Base-by-base conservation (phyloP, 2,329 filamentous ascomycete genomes). In the Ophiosphaerella korrae region DNA sequence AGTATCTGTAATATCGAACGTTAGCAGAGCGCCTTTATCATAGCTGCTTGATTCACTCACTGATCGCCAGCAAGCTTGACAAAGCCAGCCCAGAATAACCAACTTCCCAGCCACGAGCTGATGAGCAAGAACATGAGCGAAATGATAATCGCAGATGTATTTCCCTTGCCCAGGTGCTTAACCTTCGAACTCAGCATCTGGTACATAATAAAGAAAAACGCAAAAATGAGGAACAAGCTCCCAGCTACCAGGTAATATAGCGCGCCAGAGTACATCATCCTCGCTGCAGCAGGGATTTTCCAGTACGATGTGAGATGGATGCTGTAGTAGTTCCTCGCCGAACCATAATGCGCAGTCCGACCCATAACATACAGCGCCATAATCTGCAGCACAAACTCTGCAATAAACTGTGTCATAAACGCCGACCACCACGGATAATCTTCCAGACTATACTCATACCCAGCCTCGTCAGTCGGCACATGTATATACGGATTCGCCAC, bases 321-420 rank as follows among this genome's bases (percentile, higher is more conserved):
- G 35, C 36, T 45, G 37, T 53, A 53, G 34, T 49, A 50, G 12
- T 35, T 34, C 16, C 36, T 16, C 14, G 21, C 36, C 5, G 45
- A n/a, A 6, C 52, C 55, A 32, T 55, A 55, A 32, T 50, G 44
- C 9, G 45, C 52, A 4, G 55, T 58, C 24, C 36, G 24, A 18
- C 55, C 52, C 52, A 58, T 55, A 16, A 50, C 41, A 36, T 50
- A 52, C 7, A 52, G 24, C 8, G 44, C 42, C 8, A 58, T 49
- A 24, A 47, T 44, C 36, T 58, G 55, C 7, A 58, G 38, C 8
- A 53, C 26, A 32, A 55, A 49, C 41, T 58, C 52, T 18, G 23
- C 48, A 16, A 55, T 47, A 36, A 52, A 55, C 37, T 55, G 53
- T 3, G 49, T 43, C 49, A 55, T 49, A 33, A 52, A 52, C 21